Percentiles rank a stretch among this genome's conserved stretches.
Conservation (phyloP, 805 yeast species). For the Schwanniomyces polymorphus region DNA sequence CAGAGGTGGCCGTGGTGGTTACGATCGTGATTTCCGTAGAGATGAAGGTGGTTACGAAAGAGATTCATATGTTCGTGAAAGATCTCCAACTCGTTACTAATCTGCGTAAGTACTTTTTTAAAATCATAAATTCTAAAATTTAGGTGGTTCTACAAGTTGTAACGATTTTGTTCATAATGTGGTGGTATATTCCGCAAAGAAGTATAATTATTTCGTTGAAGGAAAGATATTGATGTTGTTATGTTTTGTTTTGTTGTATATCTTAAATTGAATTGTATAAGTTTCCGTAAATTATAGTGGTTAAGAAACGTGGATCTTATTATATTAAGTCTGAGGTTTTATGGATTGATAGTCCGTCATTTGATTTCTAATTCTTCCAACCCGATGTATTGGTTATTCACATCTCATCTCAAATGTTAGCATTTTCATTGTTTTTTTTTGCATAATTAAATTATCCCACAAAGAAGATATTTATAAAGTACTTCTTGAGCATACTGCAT, state of each 20-base stretch:
- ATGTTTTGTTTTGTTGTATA: conserved; percentile 9
- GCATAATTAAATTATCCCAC: not conserved
- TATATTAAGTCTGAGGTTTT: not conserved
- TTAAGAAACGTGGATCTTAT: conserved; percentile 7
- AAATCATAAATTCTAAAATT: not conserved
- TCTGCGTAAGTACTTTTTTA: not conserved
- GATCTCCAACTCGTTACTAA: conserved; percentile 76
- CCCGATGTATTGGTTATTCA: not conserved
- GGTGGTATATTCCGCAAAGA: not conserved
- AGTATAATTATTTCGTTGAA: not conserved
- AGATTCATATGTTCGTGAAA: conserved; percentile 47
- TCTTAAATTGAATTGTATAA: conserved; percentile 9
- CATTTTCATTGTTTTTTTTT: not conserved
- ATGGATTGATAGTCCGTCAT: not conserved
- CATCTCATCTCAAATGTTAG: not conserved
- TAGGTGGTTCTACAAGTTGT: not conserved
- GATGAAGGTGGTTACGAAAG: conserved; percentile 49
- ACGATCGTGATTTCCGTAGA: conserved; percentile 43
- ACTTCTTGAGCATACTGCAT: not conserved
- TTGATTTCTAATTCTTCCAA: not conserved
- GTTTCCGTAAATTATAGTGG: conserved; percentile 8
- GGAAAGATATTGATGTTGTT: conserved; percentile 2
- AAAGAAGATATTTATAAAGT: not conserved
- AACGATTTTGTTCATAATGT: not conserved
- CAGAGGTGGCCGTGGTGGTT: conserved; percentile 32